These are phyloP conservation scores for Exophiala calicioides DNA, from an alignment of 2,329 filamentous ascomycete species.

Conservation along the genomic window DNA sequence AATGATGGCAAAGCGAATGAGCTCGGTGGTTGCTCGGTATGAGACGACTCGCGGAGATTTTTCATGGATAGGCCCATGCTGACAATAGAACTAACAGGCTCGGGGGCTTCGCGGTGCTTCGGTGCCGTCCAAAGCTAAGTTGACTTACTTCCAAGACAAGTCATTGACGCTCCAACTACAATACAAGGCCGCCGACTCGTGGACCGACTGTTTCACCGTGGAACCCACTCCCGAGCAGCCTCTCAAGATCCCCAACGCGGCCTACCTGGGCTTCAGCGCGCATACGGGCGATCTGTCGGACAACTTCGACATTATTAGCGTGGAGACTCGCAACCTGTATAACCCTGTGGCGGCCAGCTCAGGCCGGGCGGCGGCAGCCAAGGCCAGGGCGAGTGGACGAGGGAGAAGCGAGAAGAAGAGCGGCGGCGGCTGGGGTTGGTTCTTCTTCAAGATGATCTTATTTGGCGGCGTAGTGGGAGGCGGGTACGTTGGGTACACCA, in stretches of 20 bases:
- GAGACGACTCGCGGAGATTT: too few relatives aligned
- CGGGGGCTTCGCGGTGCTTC: slow-evolving; percentile 80
- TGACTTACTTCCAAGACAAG: slow-evolving; percentile 98
- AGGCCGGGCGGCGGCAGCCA: slow-evolving; percentile 23
- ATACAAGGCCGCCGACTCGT: slow-evolving; percentile 87
- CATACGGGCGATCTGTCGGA: slow-evolving; percentile 96
- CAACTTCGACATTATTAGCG: slow-evolving; percentile 93
- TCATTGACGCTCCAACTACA: slow-evolving; percentile 85
- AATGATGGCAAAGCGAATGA: slow-evolving; percentile 94
- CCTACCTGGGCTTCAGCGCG: slow-evolving; percentile 63
- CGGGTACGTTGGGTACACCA: slow-evolving; percentile 81
- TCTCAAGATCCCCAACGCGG: slow-evolving; percentile 72
- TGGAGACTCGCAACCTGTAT: slow-evolving; percentile 88
- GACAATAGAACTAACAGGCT: slow-evolving; percentile 55
- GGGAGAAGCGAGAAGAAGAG: slow-evolving; percentile 29
- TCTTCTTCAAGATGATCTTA: slow-evolving; percentile 79
- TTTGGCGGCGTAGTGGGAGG: slow-evolving; percentile 70
- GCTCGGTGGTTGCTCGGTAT: slow-evolving; percentile 84
- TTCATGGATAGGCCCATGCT: slow-evolving; percentile 6
- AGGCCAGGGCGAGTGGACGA: slow-evolving; percentile 30
- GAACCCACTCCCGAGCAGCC: slow-evolving; percentile 62
- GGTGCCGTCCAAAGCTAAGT: slow-evolving; percentile 77
- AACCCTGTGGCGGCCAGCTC: slow-evolving; percentile 46
- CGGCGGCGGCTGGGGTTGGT: slow-evolving; percentile 65
- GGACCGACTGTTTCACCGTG: slow-evolving; percentile 84